These are phyloP conservation scores for Cotoneaster glaucophyllus DNA, from an alignment of 306 rosid species.

Conservation along the genomic window DNA sequence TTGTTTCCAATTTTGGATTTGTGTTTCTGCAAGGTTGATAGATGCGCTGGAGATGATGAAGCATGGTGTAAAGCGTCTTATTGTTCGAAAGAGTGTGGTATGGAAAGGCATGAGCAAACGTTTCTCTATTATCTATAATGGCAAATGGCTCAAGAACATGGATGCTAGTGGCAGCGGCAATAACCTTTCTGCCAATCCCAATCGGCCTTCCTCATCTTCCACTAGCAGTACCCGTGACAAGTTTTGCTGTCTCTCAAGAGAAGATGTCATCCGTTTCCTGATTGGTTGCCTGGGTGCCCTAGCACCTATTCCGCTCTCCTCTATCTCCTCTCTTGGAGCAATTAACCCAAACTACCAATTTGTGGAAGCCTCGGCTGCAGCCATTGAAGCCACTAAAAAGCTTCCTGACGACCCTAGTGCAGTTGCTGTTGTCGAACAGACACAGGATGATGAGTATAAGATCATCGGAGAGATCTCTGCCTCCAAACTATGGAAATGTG, in stretches of 20 bases:
- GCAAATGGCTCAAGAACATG: conserved; percentile 80
- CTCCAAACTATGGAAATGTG: conserved; percentile 90
- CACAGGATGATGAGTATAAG: conserved; percentile 41
- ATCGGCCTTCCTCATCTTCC: conserved; percentile 51
- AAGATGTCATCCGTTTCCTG: conserved; percentile 91
- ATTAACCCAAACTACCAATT: conserved; percentile 63
- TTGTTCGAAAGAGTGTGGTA: conserved; percentile 70
- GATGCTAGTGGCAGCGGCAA: conserved; percentile 55
- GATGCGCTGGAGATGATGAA: conserved; percentile 98
- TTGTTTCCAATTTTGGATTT: background rate
- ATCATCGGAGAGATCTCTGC: conserved; percentile 94
- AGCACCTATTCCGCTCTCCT: conserved; percentile 90
- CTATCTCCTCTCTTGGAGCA: conserved; percentile 66
- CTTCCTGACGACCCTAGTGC: conserved; percentile 76
- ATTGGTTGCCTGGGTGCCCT: conserved; percentile 97
- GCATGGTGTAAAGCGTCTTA: conserved; percentile 88
- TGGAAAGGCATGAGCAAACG: conserved; percentile 99
- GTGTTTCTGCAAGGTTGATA: conserved; percentile 53
- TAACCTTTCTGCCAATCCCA: conserved; percentile 41
- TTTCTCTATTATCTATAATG: conserved; percentile 79
- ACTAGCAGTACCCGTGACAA: conserved; percentile 32
- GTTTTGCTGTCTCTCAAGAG: conserved; percentile 90
- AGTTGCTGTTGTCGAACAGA: conserved; percentile 63
- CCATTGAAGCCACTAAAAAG: conserved; percentile 49
- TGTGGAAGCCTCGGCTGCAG: conserved; percentile 65